Base-by-base conservation (phyloP, 176 grass and related monocot species). In the Phragmites australis region DNA sequence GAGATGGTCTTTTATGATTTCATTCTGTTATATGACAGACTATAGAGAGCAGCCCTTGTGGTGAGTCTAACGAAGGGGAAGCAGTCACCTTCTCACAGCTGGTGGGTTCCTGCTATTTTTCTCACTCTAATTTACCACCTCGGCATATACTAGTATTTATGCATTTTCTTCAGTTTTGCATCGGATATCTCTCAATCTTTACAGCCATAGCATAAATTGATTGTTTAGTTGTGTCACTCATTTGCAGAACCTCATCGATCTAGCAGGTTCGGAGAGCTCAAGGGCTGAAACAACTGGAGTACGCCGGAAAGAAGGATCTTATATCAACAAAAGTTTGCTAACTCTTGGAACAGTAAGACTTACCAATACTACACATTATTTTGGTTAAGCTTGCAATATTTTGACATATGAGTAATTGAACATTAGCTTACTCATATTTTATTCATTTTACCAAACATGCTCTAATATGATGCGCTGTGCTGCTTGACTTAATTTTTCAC, bases 201-300 rank as follows among this genome's bases (percentile, higher is more conserved):
- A 37, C 40, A 66, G n/a, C 29, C 58, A 85, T 42, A 52, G 23
- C 43, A 83, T 80, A 56, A 85, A 78, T 82, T 83, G 54, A 87
- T 78, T 89, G 52, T 74, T 86, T 70, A 84, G 37, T 70, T 75
- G 18, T 83, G 67, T 82, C 84, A 84, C 84, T 89, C 76, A 80
- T 84, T 60, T 96, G 93, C 93, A 99, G 97, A 95, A 96, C 88
- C 90, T 99, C 79, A 99, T 99, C 87, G 97, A 99, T 93, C 88
- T 99, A 79, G 97, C 97, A 82, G 97, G 93, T 90, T 99, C 97
- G 75, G 97, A 99, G 86, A 99, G 93, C 82, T 99, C 97, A 81
- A 93, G 84, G 83, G 97, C 89, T 45, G 97, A 99, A 91, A 99
- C 97, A 34, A 96, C 97, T 75, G 97, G 97, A 90, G 84, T 99